Base-by-base conservation (phyloP, 176 grass and related monocot species). In the Eleusine coracana region DNA sequence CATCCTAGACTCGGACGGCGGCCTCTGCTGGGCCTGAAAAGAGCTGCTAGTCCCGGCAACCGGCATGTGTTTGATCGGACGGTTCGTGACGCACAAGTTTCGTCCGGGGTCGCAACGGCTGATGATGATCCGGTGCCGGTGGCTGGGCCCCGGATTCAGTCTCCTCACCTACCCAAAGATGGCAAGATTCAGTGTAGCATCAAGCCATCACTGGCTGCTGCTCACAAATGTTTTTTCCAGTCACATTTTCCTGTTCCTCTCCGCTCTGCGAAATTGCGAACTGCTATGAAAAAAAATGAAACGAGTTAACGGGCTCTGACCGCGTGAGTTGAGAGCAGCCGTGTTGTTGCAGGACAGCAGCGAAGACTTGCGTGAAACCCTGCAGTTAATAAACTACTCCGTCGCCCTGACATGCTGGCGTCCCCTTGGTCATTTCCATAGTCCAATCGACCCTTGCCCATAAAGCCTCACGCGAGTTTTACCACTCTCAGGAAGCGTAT, bases 91-190 rank as follows among this genome's bases (percentile, higher is more conserved):
- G 64, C 41, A 4, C 16, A 31, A 48, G 80, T 31, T 56, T 44
- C 80, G 38, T 7, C 20, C 40, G 25, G 61, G 76, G 36, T 52
- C 38, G 20, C 75, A 49, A 2, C 49, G 14, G 51, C 50, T 62
- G 76, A 44, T 52, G 76, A 44, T 36, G 72, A 89, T 82, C 37
- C 27, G 23, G 14, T 58, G 29, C 44, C 71, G 45, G 54, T 25
- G 82, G 76, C 18, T 7, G 46, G 68, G 65, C 55, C 78, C 78
- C 1, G 18, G 72, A n/a, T 50, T 80, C 81, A 80, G 87, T 63
- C n/a, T 25, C 7, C 58, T 78, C 58, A 68, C 78, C 88, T n/a
- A 89, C 83, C 75, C 69, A 49, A 59, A 67, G 80, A 50, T 21
- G 39, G 40, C 75, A 25, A 52, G 20, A 74, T 51, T 68, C 75